phyloP scores from a whole-genome alignment of 331 rosid species.

The Spiraea crenata region DNA sequence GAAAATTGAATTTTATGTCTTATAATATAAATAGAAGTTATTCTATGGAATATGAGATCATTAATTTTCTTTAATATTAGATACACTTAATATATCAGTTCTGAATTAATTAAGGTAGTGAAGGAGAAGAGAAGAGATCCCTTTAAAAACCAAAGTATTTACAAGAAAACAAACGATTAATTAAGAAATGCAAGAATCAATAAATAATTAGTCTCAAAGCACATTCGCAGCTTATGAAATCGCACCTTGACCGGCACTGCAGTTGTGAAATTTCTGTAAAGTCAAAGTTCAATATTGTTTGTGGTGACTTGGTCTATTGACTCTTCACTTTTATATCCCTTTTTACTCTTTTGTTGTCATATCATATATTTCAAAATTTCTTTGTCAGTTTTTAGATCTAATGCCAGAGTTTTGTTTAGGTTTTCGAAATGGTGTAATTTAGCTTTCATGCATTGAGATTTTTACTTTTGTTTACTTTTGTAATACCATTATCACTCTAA shows the following conservation, averaged over 20 bases:
- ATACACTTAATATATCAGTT: too few relatives aligned
- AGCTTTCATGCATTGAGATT: not conserved
- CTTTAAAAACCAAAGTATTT: too few relatives aligned
- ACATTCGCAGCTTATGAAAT: constrained; percentile 10
- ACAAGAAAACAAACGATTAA: not conserved
- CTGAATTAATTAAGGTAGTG: too few relatives aligned
- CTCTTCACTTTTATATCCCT: not conserved
- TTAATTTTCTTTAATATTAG: too few relatives aligned
- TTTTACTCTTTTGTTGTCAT: not conserved
- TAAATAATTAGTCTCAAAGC: not conserved
- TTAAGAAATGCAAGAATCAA: not conserved
- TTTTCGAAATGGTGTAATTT: not conserved
- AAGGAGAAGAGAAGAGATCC: too few relatives aligned
- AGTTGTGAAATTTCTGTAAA: constrained; percentile 1
- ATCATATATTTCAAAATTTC: not conserved
- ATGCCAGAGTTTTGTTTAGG: not conserved
- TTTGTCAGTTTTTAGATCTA: constrained; percentile 2
- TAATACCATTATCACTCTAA: not conserved
- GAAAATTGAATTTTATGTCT: too few relatives aligned
- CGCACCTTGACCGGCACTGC: constrained; percentile 17
- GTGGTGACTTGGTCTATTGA: constrained; percentile 10
- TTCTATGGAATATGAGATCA: too few relatives aligned
- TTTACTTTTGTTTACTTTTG: not conserved
- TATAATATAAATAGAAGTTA: too few relatives aligned
- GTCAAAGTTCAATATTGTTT: constrained; percentile 1